Percentiles rank a stretch among this genome's conserved stretches.
Evolutionary conservation across 2,329 filamentous ascomycete species (phyloP).

Genomic region (Stagonosporopsis chrysanthemi): DNA sequence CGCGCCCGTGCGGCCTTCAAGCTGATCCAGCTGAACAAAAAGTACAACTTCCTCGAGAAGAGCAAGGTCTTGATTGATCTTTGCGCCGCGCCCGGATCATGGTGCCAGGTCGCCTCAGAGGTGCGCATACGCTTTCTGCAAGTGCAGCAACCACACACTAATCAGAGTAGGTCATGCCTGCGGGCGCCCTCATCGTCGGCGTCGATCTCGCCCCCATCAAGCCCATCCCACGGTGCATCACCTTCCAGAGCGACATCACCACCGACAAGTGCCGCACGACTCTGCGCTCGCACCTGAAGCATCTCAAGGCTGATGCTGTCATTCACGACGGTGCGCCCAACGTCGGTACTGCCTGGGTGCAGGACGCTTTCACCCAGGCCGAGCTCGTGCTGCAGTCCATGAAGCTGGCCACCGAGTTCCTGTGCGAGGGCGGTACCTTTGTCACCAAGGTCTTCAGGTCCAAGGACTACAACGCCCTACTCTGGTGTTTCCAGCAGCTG

Average conservation of each 20-base stretch:
- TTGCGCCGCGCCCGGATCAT: slow-evolving; percentile 85
- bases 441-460: slow-evolving; percentile 98
- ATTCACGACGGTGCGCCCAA: slow-evolving; percentile 97
- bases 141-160: not conserved
- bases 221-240: slow-evolving; percentile 89
- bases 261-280: slow-evolving; percentile 94
- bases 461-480: slow-evolving; percentile 93
- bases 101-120: slow-evolving; percentile 77
- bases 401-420: slow-evolving; percentile 93
- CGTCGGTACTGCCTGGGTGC: slow-evolving; percentile 96
- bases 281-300: slow-evolving; percentile 88
- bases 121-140: slow-evolving; percentile 62
- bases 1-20: slow-evolving; percentile 96
- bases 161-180: slow-evolving; percentile 73
- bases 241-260: slow-evolving; percentile 97
- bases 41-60: slow-evolving; percentile 97
- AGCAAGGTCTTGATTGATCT: slow-evolving; percentile 96
- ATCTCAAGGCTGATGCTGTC: slow-evolving; percentile 94
- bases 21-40: slow-evolving; percentile 97
- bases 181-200: slow-evolving; percentile 87
- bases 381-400: slow-evolving; percentile 89
- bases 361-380: slow-evolving; percentile 97
- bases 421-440: slow-evolving; percentile 79
- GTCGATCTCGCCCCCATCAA: slow-evolving; percentile 97
- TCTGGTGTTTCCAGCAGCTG: slow-evolving; percentile 98